Base-by-base conservation (phyloP, 306 rosid genomes). In the Biancaea sappan region DNA sequence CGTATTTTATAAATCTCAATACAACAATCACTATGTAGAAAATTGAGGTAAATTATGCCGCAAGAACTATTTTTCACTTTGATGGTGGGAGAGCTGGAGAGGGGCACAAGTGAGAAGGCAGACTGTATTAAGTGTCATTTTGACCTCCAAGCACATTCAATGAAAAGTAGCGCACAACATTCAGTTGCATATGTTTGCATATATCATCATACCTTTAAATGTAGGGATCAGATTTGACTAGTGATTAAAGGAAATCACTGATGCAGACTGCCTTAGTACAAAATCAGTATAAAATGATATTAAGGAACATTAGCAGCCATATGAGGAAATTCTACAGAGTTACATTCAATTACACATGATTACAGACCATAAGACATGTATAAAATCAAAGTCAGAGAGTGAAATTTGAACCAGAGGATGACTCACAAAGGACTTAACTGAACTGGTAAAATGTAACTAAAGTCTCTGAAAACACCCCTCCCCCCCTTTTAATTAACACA, bases 1-100 rank as follows among this genome's bases (percentile, higher is more conserved):
- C 11, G n/a, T 24, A 51, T 24, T 68, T 26, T 21, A 66, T 19
- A 71, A 75, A 69, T 41, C 9, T 65, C 57, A 66, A 67, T 28
- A 5, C 58, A 47, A 41, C 59, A 10, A 73, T 61, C 60, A 35
- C 51, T 53, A 24, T 15, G 24, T 35, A 3, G 46, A 62, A 47
- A 15, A 22, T 35, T 35, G 4, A 70, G 32, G 46, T 35, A 52
- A 70, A 51, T 25, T 22, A 35, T 50, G 59, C 18, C 15, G 25
- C 63, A 53, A 21, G 1, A 41, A 18, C 73, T 11, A 46, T 24
- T 26, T 60, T 61, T 9, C 41, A 22, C 28, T 51, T 16, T 15
- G 0, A 38, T 32, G 18, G 31, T 44, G 46, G 0, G 43, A 58
- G 51, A 31, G 26, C 25, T 3, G n/a, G 22, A 71, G 46, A 32